Conservation (phyloP, 1,284 basidiomycete genomes). For the Phlebopus sp. region DNA sequence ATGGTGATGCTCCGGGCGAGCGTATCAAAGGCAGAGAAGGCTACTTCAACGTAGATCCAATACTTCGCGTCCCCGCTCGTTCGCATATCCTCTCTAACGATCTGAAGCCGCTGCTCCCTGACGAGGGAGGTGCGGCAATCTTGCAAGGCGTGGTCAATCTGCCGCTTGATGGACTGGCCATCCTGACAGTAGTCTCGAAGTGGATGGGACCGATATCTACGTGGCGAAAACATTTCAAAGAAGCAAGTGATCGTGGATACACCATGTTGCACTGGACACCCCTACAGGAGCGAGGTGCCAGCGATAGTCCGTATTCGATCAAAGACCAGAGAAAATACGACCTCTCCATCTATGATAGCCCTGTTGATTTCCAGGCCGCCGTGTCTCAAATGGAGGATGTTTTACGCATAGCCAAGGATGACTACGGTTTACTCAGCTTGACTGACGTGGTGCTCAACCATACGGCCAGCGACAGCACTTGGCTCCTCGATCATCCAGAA, state of each 20-base stretch:
- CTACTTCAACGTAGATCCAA: conserved; percentile 94
- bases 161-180: conserved; percentile 80
- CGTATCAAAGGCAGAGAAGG: conserved; percentile 81
- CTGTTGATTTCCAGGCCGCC: conserved; percentile 49
- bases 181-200: conserved; percentile 89
- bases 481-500: conserved; percentile 92
- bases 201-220: conserved; percentile 87
- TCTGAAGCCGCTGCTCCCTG: conserved; percentile 48
- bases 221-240: conserved; percentile 79
- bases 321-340: conserved; percentile 84
- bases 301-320: conserved; percentile 90
- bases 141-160: conserved; percentile 56
- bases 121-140: conserved; percentile 47
- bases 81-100: conserved; percentile 66
- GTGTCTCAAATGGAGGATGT: conserved; percentile 57
- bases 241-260: conserved; percentile 86
- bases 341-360: conserved; percentile 59
- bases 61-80: conserved; percentile 73
- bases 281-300: conserved; percentile 84
- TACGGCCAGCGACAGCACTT: conserved; percentile 88
- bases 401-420: conserved; percentile 68
- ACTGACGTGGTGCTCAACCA: conserved; percentile 96
- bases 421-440: conserved; percentile 84
- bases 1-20: conserved; percentile 52
- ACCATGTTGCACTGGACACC: conserved; percentile 97